A percentile compares a stretch with the other conserved stretches of the same genome.
phyloP scores from a whole-genome alignment of 805 yeast species.

The Lipomyces kockii region DNA sequence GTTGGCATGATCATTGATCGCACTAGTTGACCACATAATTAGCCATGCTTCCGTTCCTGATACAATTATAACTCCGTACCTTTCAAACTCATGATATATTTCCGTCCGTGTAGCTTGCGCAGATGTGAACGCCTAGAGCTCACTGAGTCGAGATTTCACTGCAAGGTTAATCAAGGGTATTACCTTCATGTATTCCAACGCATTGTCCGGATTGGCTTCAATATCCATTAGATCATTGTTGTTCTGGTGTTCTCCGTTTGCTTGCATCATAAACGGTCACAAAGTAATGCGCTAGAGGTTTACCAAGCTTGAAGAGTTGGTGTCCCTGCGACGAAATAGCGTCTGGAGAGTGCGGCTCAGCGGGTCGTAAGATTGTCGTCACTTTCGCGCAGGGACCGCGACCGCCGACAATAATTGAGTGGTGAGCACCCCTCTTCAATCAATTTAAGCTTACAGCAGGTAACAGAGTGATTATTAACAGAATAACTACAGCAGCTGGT shows the following conservation, averaged over 20 bases:
- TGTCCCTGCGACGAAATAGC: too few species aligned
- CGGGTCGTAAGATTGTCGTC: too few species aligned
- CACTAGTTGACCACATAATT: slow-evolving; percentile 9
- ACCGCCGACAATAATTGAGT: too few species aligned
- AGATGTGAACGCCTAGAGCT: slow-evolving; percentile 20
- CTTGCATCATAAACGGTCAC: slow-evolving; percentile 7
- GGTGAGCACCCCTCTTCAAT: too few species aligned
- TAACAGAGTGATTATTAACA: too few species aligned
- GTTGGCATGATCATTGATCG: slow-evolving; percentile 28
- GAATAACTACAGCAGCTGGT: background rate
- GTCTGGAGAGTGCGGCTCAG: too few species aligned
- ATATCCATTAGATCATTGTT: slow-evolving; percentile 11
- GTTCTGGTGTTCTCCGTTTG: slow-evolving; percentile 8
- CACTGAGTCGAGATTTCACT: background rate
- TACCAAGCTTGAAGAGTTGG: too few species aligned
- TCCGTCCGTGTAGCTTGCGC: slow-evolving; percentile 37
- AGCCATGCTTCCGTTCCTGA: background rate
- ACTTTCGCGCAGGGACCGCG: too few species aligned
- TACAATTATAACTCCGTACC: slow-evolving; percentile 6
- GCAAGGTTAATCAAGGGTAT: background rate
- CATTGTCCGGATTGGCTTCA: slow-evolving; percentile 22
- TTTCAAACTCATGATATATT: slow-evolving; percentile 35
- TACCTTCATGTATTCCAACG: slow-evolving; percentile 31
- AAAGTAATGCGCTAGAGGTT: background rate
- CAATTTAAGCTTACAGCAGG: too few species aligned